Conservation (phyloP, 2,329 filamentous ascomycete species). For the Talaromyces marneffei region DNA sequence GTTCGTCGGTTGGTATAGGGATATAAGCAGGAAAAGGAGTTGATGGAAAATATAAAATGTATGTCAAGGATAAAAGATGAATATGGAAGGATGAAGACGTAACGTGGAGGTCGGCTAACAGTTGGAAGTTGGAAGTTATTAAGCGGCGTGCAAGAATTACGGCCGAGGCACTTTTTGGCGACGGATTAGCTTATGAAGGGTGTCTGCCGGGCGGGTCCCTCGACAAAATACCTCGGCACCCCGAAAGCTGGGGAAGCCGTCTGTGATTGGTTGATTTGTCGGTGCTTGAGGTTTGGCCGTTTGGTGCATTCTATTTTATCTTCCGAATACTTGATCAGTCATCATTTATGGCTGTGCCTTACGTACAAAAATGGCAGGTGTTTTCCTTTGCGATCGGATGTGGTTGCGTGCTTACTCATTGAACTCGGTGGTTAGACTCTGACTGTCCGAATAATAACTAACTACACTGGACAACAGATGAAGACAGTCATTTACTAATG, state of each 20-base stretch:
- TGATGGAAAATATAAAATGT: neutral
- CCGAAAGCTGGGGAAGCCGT: neutral
- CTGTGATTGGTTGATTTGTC: neutral
- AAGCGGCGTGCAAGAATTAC: neutral
- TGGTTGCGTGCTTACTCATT: neutral
- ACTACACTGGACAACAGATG: neutral
- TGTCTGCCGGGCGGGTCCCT: neutral
- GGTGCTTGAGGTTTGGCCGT: neutral
- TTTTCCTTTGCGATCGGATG: neutral
- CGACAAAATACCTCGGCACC: neutral
- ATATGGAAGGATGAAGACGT: neutral
- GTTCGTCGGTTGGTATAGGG: neutral
- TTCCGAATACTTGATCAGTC: neutral
- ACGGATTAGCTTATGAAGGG: neutral
- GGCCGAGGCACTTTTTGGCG: constrained; percentile 1
- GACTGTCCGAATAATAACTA: neutral
- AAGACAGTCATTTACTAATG: neutral
- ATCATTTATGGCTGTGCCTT: neutral
- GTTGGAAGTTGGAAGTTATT: neutral
- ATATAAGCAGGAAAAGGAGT: neutral
- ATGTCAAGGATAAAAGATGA: neutral
- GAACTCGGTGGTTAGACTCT: neutral
- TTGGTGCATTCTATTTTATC: neutral
- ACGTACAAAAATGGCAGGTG: neutral
- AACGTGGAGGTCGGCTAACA: neutral